Evolutionary conservation across 768 basidiomycete genomes (phyloP), one percentile per base, ranked within the genome.

Genomic region (Kwoniella sp.): DNA sequence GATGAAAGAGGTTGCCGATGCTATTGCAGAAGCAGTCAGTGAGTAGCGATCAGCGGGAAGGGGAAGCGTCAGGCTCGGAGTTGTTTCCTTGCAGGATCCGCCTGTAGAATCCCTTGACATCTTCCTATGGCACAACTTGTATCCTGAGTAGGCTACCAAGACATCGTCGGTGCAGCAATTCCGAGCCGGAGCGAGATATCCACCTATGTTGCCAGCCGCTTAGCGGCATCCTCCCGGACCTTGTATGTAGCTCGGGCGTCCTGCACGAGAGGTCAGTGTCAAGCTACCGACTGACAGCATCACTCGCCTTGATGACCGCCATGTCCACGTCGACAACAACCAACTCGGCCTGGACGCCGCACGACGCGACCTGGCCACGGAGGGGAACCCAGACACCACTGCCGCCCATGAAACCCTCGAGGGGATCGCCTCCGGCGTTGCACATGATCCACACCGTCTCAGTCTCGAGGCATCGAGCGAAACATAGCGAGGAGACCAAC

Each of bases 361-460:
- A 55, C 12, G 53, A 26, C 0, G 46, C 59, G 0, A 72, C 23
- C 19, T 54, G 49, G 3, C 70, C 70, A 33, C 56, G 49, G 17
- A 72, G 53, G 0, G 70, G 68, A 15, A 57, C 53, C 68, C 68
- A 72, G 3, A 61, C 57, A 2, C 65, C 68, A 46, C 62, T 64
- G 2, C 65, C 63, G 22, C 70, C 66, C 53, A 69, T 69, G 50
- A 64, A 66, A 5, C 64, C 68, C 22, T 58, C 60, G 4, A 31
- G 22, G 6, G 34, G 29, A 23, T 57, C 43, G 14, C 67, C 67
- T 4, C 70, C 70, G 9, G 66, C 62, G 50, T 72, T 69, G 28
- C 57, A 61, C 63, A 68, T 67, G 19, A 66, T 46, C 41, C 58
- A 50, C 1, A 58, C 51, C 10, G 68, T 69, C 46, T 72, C 68